These are phyloP conservation scores for Ganoderma lingzhi DNA, from an alignment of 1,284 basidiomycete genomes.

Conservation along the genomic window DNA sequence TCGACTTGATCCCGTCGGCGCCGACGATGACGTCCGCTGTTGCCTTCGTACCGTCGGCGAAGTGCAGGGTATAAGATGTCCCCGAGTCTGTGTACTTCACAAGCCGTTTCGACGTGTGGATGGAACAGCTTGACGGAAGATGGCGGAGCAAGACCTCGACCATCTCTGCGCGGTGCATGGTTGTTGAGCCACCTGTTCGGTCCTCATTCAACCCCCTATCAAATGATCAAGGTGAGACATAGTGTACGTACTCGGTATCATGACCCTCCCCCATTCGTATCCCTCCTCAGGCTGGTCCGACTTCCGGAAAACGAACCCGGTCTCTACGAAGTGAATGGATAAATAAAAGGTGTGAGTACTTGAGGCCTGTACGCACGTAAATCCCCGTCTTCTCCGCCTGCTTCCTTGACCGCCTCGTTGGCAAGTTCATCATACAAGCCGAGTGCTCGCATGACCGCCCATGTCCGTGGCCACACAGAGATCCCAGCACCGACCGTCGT, in stretches of 20 bases:
- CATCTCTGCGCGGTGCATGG: conserved; percentile 44
- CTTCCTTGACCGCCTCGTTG: conserved; percentile 34
- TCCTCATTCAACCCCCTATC: background rate
- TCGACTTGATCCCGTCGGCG: conserved; percentile 32
- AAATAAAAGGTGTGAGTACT: background rate
- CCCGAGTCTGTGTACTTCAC: conserved; percentile 33
- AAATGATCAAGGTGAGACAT: background rate
- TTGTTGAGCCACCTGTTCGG: conserved; percentile 43
- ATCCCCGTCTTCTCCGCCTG: background rate
- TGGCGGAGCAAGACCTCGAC: conserved; percentile 42
- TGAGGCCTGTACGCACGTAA: conserved; percentile 14
- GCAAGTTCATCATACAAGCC: conserved; percentile 44
- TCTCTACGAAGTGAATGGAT: conserved; percentile 7
- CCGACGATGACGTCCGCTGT: conserved; percentile 34
- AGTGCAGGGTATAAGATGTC: conserved; percentile 23
- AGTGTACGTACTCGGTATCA: conserved; percentile 25
- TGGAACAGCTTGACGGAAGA: conserved; percentile 41
- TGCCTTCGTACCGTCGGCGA: conserved; percentile 32
- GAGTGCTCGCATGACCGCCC: conserved; percentile 45
- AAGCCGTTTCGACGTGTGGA: conserved; percentile 47
- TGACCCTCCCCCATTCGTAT: conserved; percentile 26
- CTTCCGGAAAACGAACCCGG: conserved; percentile 34
- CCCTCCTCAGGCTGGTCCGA: conserved; percentile 29
- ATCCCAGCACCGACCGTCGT: conserved; percentile 47
- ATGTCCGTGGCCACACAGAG: conserved; percentile 49